Base-by-base conservation (phyloP, 192 early-diverging fungal species). In the Linnemannia exigua region DNA sequence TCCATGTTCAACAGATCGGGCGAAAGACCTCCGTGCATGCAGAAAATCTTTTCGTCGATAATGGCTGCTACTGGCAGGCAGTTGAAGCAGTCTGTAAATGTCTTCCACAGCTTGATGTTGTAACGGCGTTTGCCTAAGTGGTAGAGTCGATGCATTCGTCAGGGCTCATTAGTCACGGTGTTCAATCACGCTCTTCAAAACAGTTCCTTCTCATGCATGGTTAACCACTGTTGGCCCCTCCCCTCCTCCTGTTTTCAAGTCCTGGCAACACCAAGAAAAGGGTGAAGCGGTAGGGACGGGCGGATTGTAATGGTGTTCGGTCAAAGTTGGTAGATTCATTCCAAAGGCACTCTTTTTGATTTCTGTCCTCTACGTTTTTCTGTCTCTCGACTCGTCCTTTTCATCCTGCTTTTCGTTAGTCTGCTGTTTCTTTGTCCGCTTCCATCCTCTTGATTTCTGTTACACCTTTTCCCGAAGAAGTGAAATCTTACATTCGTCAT, bases 41-140 rank as follows among this genome's bases (percentile, higher is more conserved):
- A 96, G 75, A 99, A 97, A 78, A 99, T 99, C 88, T 98, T 98
- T 90, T 98, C 98, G 89, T 98, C 98, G 80, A 99, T 96, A 67
- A 99, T 96, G 37, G 98, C 98, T 14, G 98, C 97, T 84, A 99
- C 98, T 22, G 98, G 98, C 67, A 99, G 91, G 80, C 98, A 99
- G 89, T 99, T 99, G 91, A 99, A 99, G 87, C 98, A 99, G 89
- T 99, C 98, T 28, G 97, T 99, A 82, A 99, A 99, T n/a, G 96
- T 98, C 88, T 99, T 99, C 98, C 98, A 99, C 70, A 99, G 90
- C 89, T 98, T 98, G 91, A 98, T 98, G 90, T 99, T 98, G 90
- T 98, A 98, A 75, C 98, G 90, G 86, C 98, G 91, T 88, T 99
- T 99, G 89, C 96, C 95, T 96, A 76, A 20, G 12, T 54, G 31